Percentiles rank a stretch among this genome's conserved stretches.
Evolutionary conservation across 805 yeast species (phyloP).

Genomic region (Pichia californica): DNA sequence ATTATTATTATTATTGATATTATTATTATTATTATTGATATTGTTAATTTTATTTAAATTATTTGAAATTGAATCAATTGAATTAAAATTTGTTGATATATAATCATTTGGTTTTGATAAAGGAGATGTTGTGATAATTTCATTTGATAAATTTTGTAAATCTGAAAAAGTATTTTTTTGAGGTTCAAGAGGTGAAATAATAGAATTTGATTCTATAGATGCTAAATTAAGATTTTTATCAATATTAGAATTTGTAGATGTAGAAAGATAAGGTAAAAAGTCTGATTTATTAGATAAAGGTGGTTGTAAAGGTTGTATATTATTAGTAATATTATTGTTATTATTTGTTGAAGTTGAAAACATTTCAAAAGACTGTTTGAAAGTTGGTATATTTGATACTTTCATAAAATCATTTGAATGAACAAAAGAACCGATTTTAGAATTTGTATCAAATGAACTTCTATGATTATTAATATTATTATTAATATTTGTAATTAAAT

Average conservation of each 20-base stretch:
- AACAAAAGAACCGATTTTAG: slow-evolving; percentile 2
- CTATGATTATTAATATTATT: no score
- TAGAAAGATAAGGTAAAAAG: no score
- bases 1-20: no score
- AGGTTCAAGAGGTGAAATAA: not conserved
- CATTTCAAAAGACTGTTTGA: not conserved
- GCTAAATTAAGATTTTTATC: not conserved
- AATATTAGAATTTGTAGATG: no score
- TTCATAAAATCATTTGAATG: slow-evolving; percentile 3
- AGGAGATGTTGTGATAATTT: slow-evolving; percentile 1
- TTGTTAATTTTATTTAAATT: no score
- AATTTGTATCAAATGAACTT: slow-evolving; percentile 5
- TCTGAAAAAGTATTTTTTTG: not conserved
- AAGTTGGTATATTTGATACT: not conserved
- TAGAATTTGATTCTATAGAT: no score
- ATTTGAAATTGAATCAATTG: no score
- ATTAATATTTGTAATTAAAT: no score
- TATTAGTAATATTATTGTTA: not conserved
- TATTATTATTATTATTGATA: no score
- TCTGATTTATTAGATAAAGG: no score
- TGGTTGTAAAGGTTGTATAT: not conserved
- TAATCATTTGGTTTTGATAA: not conserved
- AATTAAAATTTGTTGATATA: no score
- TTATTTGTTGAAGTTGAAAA: not conserved
- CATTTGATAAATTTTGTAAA: not conserved